Evolutionary conservation across 2,329 filamentous ascomycete genomes (phyloP), one percentile per base, ranked within the genome.

Genomic region (Fusarium nanum): DNA sequence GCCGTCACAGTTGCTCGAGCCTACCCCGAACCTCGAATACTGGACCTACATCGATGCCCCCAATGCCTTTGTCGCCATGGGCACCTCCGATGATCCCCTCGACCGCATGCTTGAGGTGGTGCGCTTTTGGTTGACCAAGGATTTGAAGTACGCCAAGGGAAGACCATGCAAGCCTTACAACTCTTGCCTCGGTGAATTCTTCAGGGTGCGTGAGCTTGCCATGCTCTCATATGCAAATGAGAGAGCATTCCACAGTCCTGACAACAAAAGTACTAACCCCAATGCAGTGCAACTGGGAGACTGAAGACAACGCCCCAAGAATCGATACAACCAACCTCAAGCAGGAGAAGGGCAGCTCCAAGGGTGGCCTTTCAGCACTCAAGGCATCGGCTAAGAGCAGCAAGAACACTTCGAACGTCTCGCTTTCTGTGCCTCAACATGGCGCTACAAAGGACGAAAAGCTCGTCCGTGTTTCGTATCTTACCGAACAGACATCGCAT

Each of bases 81-180:
- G 95, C 75, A 95, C 95, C 75, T 96, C 95, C 20, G 92, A 98
- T 74, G 93, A 98, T 74, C 88, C 92, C 13, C 84, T 98, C 58
- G 95, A 96, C 74, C 93, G 96, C 73, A 98, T 98, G 93, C 88
- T 99, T 54, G 94, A 95, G 77, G 93, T 97, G 30, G 82, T 98
- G 75, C 91, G 94, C 64, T 99, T 98, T 82, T 99, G 96, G 96
- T 97, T 98, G 76, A 98, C 96, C 68, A 99, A 99, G 81, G 96
- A 99, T 80, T 81, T 99, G 81, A 99, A 99, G 88, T 99, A 98
- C 77, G 93, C 97, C 79, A 98, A 98, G 84, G 95, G 95, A 64
- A 97, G 94, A 84, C 96, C 96, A 45, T 98, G 95, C 89, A 99
- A 99, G 82, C 96, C 96, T 13, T 99, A 99, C 84, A 99, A 99